phyloP scores from a whole-genome alignment of 2,329 filamentous ascomycete genomes.

The Talaromyces atroroseus region DNA sequence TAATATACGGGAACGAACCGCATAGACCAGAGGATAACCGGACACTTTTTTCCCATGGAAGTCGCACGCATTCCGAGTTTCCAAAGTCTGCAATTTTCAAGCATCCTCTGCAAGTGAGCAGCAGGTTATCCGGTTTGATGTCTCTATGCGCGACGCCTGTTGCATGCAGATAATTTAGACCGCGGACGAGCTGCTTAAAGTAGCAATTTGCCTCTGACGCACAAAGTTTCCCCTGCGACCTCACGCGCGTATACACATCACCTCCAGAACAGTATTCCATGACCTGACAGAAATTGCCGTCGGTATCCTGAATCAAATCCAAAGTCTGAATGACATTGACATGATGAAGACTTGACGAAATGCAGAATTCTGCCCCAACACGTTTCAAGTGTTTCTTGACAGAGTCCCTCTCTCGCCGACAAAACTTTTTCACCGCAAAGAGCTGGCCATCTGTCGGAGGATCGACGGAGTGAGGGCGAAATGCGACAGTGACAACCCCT shows the following conservation, averaged over 20 bases:
- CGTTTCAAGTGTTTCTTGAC: slow-evolving; percentile 89
- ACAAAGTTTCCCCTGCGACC: slow-evolving; percentile 71
- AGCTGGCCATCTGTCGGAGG: slow-evolving; percentile 62
- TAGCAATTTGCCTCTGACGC: slow-evolving; percentile 75
- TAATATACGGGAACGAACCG: slow-evolving; percentile 83
- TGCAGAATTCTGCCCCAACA: slow-evolving; percentile 84
- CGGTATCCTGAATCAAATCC: slow-evolving; percentile 78
- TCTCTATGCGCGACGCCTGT: slow-evolving; percentile 73
- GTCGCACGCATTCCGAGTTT: slow-evolving; percentile 84
- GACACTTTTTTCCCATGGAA: slow-evolving; percentile 87
- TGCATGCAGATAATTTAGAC: slow-evolving; percentile 87
- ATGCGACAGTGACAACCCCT: slow-evolving; percentile 81
- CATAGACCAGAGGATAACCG: slow-evolving; percentile 92
- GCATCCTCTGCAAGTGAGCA: slow-evolving; percentile 54
- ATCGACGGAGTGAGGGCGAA: slow-evolving; percentile 73
- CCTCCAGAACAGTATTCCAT: slow-evolving; percentile 92
- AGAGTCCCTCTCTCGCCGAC: slow-evolving; percentile 74
- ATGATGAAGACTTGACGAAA: slow-evolving; percentile 81
- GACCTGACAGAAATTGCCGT: slow-evolving; percentile 73
- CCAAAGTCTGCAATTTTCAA: slow-evolving; percentile 58
- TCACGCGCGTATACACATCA: slow-evolving; percentile 77
- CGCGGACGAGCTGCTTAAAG: slow-evolving; percentile 92
- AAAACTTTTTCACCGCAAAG: slow-evolving; percentile 91
- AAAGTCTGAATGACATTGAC: slow-evolving; percentile 89
- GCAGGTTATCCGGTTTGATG: slow-evolving; percentile 55